A percentile compares a stretch with the other conserved stretches of the same genome.
phyloP scores from a whole-genome alignment of 1,139 yeast genomes.

The Saccharomyces hybrid region DNA sequence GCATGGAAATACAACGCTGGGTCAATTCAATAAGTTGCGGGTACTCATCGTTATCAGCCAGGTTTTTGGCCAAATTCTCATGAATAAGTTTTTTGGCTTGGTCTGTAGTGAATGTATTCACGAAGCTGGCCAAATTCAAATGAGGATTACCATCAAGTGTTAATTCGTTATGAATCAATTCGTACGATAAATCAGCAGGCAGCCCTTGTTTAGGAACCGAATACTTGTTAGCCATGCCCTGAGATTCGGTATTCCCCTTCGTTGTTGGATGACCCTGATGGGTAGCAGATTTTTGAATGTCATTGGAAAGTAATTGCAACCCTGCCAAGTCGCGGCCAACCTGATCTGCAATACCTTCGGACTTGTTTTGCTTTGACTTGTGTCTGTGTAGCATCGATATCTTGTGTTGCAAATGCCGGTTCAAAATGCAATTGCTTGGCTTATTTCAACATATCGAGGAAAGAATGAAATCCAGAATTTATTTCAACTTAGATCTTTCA shows the following conservation, averaged over 20 bases:
- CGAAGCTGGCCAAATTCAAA: slow-evolving; percentile 81
- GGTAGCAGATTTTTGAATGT: neutral
- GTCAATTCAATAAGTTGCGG: slow-evolving; percentile 79
- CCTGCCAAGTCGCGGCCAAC: neutral
- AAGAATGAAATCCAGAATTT: neutral
- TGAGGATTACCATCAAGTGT: slow-evolving; percentile 78
- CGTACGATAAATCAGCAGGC: slow-evolving; percentile 46
- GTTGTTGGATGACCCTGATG: neutral
- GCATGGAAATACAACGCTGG: slow-evolving; percentile 70
- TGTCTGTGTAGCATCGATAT: slow-evolving; percentile 4
- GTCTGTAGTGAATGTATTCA: slow-evolving; percentile 61
- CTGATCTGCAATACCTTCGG: neutral
- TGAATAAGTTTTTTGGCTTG: slow-evolving; percentile 44
- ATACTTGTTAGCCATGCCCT: slow-evolving; percentile 34
- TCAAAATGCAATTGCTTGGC: neutral
- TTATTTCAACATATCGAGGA: neutral
- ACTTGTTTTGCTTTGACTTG: slow-evolving; percentile 3
- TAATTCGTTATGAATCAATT: slow-evolving; percentile 64
- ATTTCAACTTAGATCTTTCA: neutral
- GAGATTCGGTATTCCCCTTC: slow-evolving; percentile 5
- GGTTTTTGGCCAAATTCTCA: slow-evolving; percentile 75
- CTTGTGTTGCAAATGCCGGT: neutral
- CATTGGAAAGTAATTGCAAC: neutral
- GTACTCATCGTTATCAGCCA: slow-evolving; percentile 90
- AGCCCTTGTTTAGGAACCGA: slow-evolving; percentile 53